Conservation (phyloP, 176 grass and related monocot genomes). For the Musa itinerans region DNA sequence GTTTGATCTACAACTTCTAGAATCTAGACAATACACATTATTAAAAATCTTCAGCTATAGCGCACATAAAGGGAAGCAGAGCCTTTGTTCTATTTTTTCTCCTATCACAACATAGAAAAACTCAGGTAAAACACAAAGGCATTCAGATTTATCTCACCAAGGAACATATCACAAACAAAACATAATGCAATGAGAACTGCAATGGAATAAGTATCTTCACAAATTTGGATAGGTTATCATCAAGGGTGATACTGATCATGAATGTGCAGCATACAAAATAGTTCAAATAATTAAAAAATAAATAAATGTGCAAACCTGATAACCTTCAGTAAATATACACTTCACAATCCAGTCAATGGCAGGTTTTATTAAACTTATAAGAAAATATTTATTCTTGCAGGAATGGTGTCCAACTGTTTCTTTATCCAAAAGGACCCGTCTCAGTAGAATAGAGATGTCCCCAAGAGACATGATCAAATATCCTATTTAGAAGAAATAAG, state of each 20-base stretch:
- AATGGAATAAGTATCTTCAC: not conserved
- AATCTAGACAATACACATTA: not conserved
- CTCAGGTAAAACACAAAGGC: not conserved
- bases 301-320: slow-evolving; percentile 4
- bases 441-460: slow-evolving; percentile 7
- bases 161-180: not conserved
- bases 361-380: slow-evolving; percentile 20
- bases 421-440: slow-evolving; percentile 2
- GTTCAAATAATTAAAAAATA: not conserved
- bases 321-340: slow-evolving; percentile 7
- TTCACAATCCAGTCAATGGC: slow-evolving; percentile 20
- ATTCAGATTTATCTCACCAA: not conserved
- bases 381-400: slow-evolving; percentile 15
- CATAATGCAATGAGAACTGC: too few species aligned
- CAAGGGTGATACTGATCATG: not conserved
- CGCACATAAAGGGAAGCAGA: not conserved
- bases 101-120: too few species aligned
- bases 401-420: slow-evolving; percentile 7
- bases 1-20: too few species aligned
- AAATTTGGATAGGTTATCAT: not conserved
- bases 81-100: not conserved
- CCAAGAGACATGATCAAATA: slow-evolving; percentile 16
- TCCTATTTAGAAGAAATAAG: not conserved
- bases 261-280: not conserved
- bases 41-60: not conserved